phyloP scores from a whole-genome alignment of 2,329 filamentous ascomycete genomes.

The Xylogone sp. region DNA sequence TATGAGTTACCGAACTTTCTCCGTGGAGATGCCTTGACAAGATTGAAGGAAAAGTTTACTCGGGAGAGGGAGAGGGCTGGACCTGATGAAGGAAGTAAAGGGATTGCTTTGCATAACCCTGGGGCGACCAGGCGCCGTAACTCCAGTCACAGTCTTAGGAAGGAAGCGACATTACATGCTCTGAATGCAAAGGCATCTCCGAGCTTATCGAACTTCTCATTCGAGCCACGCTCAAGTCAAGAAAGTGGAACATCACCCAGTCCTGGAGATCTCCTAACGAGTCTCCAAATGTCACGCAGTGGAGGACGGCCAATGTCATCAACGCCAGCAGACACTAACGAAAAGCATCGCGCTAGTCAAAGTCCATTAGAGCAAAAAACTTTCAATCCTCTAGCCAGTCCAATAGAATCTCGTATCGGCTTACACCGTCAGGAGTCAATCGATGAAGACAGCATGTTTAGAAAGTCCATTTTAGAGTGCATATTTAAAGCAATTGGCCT shows the following conservation, averaged over 20 bases:
- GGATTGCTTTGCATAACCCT: slow-evolving; percentile 90
- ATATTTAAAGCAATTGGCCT: slow-evolving; percentile 94
- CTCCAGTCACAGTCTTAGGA: slow-evolving; percentile 71
- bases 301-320: slow-evolving; percentile 38
- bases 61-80: slow-evolving; percentile 79
- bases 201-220: slow-evolving; percentile 17
- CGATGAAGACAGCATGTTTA: slow-evolving; percentile 85
- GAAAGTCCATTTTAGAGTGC: slow-evolving; percentile 87
- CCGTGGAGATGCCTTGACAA: slow-evolving; percentile 74
- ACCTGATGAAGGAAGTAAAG: slow-evolving; percentile 79
- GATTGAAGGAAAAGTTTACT: slow-evolving; percentile 90
- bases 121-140: slow-evolving; percentile 60
- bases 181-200: slow-evolving; percentile 16
- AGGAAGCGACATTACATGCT: slow-evolving; percentile 74
- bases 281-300: slow-evolving; percentile 66
- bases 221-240: slow-evolving; percentile 30
- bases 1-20: slow-evolving; percentile 90
- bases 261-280: slow-evolving; percentile 76
- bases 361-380: slow-evolving; percentile 36
- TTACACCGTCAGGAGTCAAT: slow-evolving; percentile 74
- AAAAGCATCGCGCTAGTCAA: slow-evolving; percentile 25
- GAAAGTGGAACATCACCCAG: slow-evolving; percentile 44
- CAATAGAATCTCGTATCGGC: slow-evolving; percentile 41
- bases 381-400: slow-evolving; percentile 55
- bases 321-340: slow-evolving; percentile 25